A percentile compares a stretch with the other conserved stretches of the same genome.
These are phyloP conservation scores for Phytopythium delawarense DNA, from an alignment of 352 stramenopile species.

Conservation along the genomic window DNA sequence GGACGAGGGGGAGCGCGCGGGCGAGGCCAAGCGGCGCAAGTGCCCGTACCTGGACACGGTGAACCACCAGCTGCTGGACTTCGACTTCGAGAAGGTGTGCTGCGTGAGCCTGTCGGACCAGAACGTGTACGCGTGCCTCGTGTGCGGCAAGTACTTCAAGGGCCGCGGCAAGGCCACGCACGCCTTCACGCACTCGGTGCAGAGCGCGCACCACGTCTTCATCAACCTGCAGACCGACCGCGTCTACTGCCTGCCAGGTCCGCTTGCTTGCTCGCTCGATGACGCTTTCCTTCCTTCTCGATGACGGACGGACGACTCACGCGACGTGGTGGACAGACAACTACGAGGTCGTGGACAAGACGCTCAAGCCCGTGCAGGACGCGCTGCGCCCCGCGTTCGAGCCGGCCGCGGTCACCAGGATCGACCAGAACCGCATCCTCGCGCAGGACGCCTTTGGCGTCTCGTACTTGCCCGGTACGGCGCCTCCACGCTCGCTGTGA, in stretches of 20 bases:
- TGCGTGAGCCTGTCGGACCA: conserved; percentile 94
- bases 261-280: background rate
- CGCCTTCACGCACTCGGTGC: conserved; percentile 96
- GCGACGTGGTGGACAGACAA: conserved; percentile 63
- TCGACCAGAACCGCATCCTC: conserved; percentile 92
- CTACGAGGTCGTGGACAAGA: conserved; percentile 97
- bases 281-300: background rate
- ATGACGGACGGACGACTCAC: background rate
- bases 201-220: conserved; percentile 97
- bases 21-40: conserved; percentile 67
- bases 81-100: conserved; percentile 99
- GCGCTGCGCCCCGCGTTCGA: conserved; percentile 93
- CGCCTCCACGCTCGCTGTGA: background rate
- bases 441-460: conserved; percentile 95
- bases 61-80: conserved; percentile 96
- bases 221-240: conserved; percentile 94
- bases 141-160: conserved; percentile 99
- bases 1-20: conserved; percentile 10
- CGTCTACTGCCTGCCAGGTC: conserved; percentile 94
- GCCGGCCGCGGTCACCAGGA: conserved; percentile 57
- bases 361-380: conserved; percentile 93
- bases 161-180: conserved; percentile 90
- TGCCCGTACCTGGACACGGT: conserved; percentile 99
- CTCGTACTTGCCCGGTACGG: conserved; percentile 90
- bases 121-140: conserved; percentile 98